A percentile compares a stretch with the other conserved stretches of the same genome.
Conservation (phyloP, 306 rosid genomes). For the Vicia sativa region DNA sequence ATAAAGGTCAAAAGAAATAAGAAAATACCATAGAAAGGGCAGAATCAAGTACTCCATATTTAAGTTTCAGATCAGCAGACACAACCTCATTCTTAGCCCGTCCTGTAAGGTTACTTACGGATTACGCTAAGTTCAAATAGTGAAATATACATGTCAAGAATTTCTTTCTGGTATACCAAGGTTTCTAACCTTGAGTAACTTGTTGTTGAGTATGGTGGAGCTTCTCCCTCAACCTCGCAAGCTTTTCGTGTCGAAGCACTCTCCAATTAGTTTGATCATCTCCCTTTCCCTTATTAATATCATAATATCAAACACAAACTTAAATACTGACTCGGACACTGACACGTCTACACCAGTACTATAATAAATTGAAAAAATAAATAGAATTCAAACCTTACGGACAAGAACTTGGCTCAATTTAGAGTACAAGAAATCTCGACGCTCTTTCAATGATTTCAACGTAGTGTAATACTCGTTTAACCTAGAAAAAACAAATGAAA, state of each 20-base stretch:
- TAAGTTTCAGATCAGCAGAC: slow-evolving; percentile 67
- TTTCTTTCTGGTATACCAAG: slow-evolving; percentile 5
- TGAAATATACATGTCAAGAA: slow-evolving; percentile 25
- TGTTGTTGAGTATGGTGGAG: slow-evolving; percentile 57
- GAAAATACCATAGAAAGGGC: slow-evolving; percentile 69
- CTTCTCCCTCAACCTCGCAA: slow-evolving; percentile 74
- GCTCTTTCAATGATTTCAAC: slow-evolving; percentile 63
- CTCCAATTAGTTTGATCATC: slow-evolving; percentile 90
- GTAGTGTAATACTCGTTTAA: slow-evolving; percentile 58
- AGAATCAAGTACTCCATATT: slow-evolving; percentile 72
- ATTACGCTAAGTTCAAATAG: slow-evolving; percentile 41
- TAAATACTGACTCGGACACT: slow-evolving; percentile 9
- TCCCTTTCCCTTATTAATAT: slow-evolving; percentile 71
- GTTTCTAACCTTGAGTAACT: slow-evolving; percentile 68
- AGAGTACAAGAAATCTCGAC: slow-evolving; percentile 69
- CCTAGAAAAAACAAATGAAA: slow-evolving; percentile 46
- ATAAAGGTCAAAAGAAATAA: slow-evolving; percentile 26
- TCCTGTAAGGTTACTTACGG: slow-evolving; percentile 53
- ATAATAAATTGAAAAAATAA: too few species aligned
- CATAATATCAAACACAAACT: slow-evolving; percentile 35
- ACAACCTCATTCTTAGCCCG: slow-evolving; percentile 62
- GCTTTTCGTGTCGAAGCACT: slow-evolving; percentile 80
- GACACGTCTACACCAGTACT: too few species aligned
- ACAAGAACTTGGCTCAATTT: slow-evolving; percentile 77
- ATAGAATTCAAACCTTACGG: slow-evolving; percentile 62